Base-by-base conservation (phyloP, 371 early-diverging fungal genomes). In the Actinomucor elegans region DNA sequence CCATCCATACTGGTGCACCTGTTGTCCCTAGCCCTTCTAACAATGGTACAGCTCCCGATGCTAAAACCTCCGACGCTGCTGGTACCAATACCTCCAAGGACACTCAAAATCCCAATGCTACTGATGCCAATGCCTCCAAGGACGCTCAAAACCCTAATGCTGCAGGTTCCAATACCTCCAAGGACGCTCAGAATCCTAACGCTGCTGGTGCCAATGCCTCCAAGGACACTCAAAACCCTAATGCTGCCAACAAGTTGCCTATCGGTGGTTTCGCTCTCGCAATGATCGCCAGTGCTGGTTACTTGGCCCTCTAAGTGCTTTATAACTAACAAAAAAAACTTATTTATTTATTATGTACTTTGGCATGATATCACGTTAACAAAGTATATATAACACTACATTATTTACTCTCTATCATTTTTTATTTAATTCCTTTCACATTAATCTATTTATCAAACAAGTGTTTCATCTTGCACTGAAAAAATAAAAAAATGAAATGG, bases 41-140 rank as follows among this genome's bases (percentile, higher is more conserved):
- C n/a, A n/a, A n/a, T n/a, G 12, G 31, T 15, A 54, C 44, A 7
- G 43, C 45, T 48, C 15, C 53, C 17, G 24, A 49, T 8, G 29
- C 45, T 12, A 41, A 23, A 15, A 37, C 41, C 38, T 33, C 53
- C 17, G 18, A 23, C 33, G 51, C 52, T 21, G 40, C 42, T 9
- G 46, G 24, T 6, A 32, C 26, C 66, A 42, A 60, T 52, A 59
- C 67, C 18, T 70, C 72, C n/a, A 52, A 34, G n/a, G 27, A 38
- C 10, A 21, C 51, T 33, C 17, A 33, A 6, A 35, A 38, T 3
- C 6, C 23, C 2, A 14, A 21, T 23, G 35, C 28, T 11, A n/a
- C 52, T 34, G 35, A 40, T 21, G 18, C 36, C 10, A 36, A 27
- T 24, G 23, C 57, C 5, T 11, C 46, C 0, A 37, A 34, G n/a